Evolutionary conservation across 768 basidiomycete genomes (phyloP).

Genomic region (Boletellus emodensis): DNA sequence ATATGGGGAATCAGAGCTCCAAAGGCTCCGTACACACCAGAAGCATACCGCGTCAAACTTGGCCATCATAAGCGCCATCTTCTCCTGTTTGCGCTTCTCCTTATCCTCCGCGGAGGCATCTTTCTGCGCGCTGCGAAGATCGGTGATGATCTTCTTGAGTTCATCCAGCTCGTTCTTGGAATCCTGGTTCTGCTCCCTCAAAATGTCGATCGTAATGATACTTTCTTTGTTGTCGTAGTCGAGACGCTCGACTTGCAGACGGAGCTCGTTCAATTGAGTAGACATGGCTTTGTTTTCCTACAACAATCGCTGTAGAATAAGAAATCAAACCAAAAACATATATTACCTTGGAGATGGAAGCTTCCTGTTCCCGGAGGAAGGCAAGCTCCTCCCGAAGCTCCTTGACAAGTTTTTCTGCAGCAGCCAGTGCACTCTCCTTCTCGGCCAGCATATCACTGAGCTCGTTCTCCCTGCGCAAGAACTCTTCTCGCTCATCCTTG

Average conservation of each 20-base stretch:
- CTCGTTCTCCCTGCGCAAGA: slow-evolving; percentile 94
- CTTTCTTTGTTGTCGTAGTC: slow-evolving; percentile 97
- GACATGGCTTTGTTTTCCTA: slow-evolving; percentile 96
- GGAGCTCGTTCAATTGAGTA: slow-evolving; percentile 86
- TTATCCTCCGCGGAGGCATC: slow-evolving; percentile 91
- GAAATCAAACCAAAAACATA: slow-evolving; percentile 1
- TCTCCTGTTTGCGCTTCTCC: slow-evolving; percentile 98
- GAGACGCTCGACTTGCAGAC: slow-evolving; percentile 85
- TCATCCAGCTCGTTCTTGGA: slow-evolving; percentile 86
- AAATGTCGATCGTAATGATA: slow-evolving; percentile 86
- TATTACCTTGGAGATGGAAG: slow-evolving; percentile 66
- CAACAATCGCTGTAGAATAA: slow-evolving; percentile 10
- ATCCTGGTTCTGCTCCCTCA: slow-evolving; percentile 92
- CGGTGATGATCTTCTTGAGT: slow-evolving; percentile 71
- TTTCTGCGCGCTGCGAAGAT: slow-evolving; percentile 77
- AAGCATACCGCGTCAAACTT: slow-evolving; percentile 87
- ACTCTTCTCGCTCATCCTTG: slow-evolving; percentile 97
- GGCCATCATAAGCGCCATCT: slow-evolving; percentile 99
- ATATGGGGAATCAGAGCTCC: slow-evolving; percentile 6
- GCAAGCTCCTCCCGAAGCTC: slow-evolving; percentile 86
- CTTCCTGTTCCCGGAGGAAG: slow-evolving; percentile 90
- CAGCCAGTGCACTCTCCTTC: slow-evolving; percentile 75
- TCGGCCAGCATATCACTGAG: slow-evolving; percentile 90
- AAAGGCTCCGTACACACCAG: not conserved
- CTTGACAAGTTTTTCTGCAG: slow-evolving; percentile 81